These are phyloP conservation scores for Clitopilus passeckerianus DNA, from an alignment of 768 basidiomycete species.

Conservation along the genomic window DNA sequence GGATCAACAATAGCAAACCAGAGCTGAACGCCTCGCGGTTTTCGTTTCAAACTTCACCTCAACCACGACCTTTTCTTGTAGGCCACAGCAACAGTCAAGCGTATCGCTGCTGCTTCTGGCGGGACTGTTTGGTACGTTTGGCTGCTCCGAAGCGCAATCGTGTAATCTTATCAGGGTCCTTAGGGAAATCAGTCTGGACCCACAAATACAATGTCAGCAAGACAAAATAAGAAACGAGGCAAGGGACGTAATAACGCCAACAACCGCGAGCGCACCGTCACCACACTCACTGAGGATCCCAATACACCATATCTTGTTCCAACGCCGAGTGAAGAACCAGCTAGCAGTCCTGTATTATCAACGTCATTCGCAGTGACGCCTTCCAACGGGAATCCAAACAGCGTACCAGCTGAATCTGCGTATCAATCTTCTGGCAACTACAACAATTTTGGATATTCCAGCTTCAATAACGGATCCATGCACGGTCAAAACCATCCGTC, in stretches of 20 bases:
- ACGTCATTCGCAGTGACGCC: constrained; percentile 31
- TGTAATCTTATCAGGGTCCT: neutral
- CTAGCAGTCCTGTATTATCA: constrained; percentile 28
- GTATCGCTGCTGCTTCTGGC: neutral
- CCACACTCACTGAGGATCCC: constrained; percentile 58
- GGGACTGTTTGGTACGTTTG: neutral
- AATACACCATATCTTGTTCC: constrained; percentile 49
- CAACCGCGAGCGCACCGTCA: constrained; percentile 64
- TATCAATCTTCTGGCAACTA: constrained; percentile 32
- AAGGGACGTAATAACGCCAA: constrained; percentile 49
- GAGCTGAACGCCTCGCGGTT: no score
- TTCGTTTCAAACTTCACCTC: no score
- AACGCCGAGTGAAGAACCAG: constrained; percentile 46
- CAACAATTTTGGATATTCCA: constrained; percentile 28
- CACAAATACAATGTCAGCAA: constrained; percentile 48
- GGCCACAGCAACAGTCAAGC: neutral
- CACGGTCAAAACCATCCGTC: constrained; percentile 22
- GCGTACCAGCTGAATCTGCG: constrained; percentile 17
- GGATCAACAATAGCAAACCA: no score
- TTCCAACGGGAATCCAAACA: constrained; percentile 20
- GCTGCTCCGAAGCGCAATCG: neutral
- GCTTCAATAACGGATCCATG: constrained; percentile 22
- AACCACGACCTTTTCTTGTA: no score
- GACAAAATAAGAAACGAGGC: constrained; percentile 57
- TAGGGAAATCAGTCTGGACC: neutral